Conservation (phyloP, 805 yeast genomes). For the Metschnikowia cubensis region DNA sequence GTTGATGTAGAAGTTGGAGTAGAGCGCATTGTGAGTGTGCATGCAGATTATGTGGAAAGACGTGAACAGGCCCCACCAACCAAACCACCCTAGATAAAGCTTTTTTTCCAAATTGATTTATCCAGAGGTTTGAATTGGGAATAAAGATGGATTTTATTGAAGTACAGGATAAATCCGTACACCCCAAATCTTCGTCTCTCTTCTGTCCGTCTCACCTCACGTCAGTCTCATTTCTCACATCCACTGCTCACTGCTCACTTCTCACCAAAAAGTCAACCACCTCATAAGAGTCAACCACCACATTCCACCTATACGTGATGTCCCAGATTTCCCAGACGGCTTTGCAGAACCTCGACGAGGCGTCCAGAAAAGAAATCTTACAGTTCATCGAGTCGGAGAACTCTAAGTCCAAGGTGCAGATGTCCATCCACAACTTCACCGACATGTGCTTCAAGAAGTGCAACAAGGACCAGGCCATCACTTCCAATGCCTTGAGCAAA, state of each 20-base stretch:
- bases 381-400: conserved; percentile 78
- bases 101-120: background rate
- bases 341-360: conserved; percentile 51
- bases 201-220: too few relatives aligned
- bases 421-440: conserved; percentile 82
- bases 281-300: too few relatives aligned
- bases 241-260: too few relatives aligned
- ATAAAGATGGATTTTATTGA: too few relatives aligned
- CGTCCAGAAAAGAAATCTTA: conserved; percentile 68
- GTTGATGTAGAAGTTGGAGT: background rate
- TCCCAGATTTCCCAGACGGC: conserved; percentile 34
- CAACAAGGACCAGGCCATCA: conserved; percentile 44
- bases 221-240: too few relatives aligned
- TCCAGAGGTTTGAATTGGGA: too few relatives aligned
- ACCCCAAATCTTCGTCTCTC: too few relatives aligned
- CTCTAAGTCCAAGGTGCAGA: conserved; percentile 82
- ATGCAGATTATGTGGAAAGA: background rate
- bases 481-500: conserved; percentile 45
- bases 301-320: conserved; percentile 18
- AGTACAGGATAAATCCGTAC: too few relatives aligned
- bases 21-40: background rate
- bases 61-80: too few relatives aligned
- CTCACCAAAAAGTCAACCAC: too few relatives aligned
- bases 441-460: conserved; percentile 90
- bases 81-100: too few relatives aligned